phyloP scores from a whole-genome alignment of 2,329 filamentous ascomycete genomes.

The Exophiala calicioides region DNA sequence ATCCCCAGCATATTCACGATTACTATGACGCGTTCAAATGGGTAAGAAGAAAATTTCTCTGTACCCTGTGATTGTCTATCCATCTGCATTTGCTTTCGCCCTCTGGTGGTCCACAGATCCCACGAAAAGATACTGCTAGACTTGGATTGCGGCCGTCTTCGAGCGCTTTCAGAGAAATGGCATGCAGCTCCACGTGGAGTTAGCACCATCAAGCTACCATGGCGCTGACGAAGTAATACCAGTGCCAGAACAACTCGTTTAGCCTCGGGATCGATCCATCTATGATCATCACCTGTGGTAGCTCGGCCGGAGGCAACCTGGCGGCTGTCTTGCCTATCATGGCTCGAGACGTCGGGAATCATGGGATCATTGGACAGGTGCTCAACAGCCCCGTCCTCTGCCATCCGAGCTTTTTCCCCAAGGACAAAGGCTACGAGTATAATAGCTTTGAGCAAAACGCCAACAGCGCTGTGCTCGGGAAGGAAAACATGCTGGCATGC shows the following conservation, averaged over 20 bases:
- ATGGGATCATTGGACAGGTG: conserved; percentile 4
- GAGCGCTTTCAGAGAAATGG: too few relatives aligned
- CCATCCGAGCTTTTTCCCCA: conserved; percentile 11
- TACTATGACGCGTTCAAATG: conserved; percentile 24
- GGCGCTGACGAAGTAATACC: too few relatives aligned
- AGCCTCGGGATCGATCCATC: conserved; percentile 1
- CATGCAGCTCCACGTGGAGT: too few relatives aligned
- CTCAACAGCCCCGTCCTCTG: conserved; percentile 8
- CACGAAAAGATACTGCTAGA: too few relatives aligned
- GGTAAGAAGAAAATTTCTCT: too few relatives aligned
- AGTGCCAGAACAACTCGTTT: not conserved
- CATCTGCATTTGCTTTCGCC: too few relatives aligned
- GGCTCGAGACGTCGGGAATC: not conserved
- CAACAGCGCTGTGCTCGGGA: not conserved
- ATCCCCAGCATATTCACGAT: conserved; percentile 30
- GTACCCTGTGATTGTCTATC: too few relatives aligned
- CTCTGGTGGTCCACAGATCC: too few relatives aligned
- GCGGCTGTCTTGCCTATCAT: conserved; percentile 1
- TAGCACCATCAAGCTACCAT: too few relatives aligned
- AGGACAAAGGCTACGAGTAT: conserved; percentile 8
- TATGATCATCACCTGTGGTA: conserved; percentile 2
- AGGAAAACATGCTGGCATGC: conserved; percentile 1
- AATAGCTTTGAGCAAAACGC: conserved; percentile 9
- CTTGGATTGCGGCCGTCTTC: too few relatives aligned
- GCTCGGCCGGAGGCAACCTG: conserved; percentile 3